Evolutionary conservation across 116 monocot species (phyloP).

Genomic region (Dioscorea cayenensis): DNA sequence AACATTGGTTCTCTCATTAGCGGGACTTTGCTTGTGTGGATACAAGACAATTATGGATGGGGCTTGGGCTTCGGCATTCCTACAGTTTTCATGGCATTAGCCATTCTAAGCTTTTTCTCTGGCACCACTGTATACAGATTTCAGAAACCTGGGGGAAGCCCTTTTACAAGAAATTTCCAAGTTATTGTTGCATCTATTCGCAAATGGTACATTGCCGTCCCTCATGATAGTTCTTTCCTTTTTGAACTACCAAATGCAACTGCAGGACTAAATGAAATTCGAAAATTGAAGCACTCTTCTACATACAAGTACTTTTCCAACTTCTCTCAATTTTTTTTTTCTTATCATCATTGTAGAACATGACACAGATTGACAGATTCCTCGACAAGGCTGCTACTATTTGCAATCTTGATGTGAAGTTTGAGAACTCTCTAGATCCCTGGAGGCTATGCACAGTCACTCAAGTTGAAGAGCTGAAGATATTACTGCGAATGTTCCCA

Average conservation of each 20-base stretch:
- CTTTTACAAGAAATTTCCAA: conserved; percentile 36
- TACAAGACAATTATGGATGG: conserved; percentile 52
- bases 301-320: neutral
- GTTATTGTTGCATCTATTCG: conserved; percentile 30
- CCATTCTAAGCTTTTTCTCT: conserved; percentile 4
- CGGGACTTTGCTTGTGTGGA: conserved; percentile 34
- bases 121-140: conserved; percentile 37
- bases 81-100: no score
- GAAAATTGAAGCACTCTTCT: neutral
- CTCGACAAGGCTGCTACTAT: conserved; percentile 36
- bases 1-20: conserved; percentile 46
- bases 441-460: conserved; percentile 47
- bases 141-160: conserved; percentile 40
- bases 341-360: no score
- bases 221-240: conserved; percentile 23
- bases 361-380: conserved; percentile 14
- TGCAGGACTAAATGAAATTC: conserved; percentile 3
- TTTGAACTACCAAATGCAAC: conserved; percentile 28
- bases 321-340: no score
- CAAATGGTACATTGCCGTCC: conserved; percentile 18
- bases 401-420: neutral
- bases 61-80: conserved; percentile 1
- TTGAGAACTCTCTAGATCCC: conserved; percentile 7
- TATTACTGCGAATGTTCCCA: conserved; percentile 7
- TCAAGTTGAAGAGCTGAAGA: conserved; percentile 43